phyloP scores from a whole-genome alignment of 495 filamentous ascomycete genomes.

The Pyrenula aspistea region DNA sequence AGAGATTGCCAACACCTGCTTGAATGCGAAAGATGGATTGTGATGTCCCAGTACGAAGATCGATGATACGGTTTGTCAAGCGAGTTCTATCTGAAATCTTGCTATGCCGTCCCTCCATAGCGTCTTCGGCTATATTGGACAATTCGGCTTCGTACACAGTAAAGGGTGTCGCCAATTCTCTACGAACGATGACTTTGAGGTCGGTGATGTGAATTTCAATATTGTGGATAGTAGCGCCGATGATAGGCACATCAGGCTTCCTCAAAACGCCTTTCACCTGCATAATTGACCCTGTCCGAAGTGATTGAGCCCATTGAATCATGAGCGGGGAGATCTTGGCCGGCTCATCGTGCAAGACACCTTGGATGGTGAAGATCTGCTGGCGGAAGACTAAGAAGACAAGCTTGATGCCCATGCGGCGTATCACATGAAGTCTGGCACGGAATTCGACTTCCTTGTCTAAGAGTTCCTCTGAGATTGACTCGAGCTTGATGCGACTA shows the following conservation, averaged over 20 bases:
- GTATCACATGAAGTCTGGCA: slow-evolving; percentile 72
- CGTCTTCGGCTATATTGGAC: slow-evolving; percentile 28
- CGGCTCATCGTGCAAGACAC: slow-evolving; percentile 45
- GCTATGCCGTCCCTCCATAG: slow-evolving; percentile 28
- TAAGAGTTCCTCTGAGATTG: slow-evolving; percentile 41
- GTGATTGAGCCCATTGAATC: slow-evolving; percentile 57
- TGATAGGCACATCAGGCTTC: slow-evolving; percentile 43
- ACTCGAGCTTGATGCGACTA: slow-evolving; percentile 33
- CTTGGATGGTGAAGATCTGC: slow-evolving; percentile 67
- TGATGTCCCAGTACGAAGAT: slow-evolving; percentile 73
- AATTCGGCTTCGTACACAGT: slow-evolving; percentile 6
- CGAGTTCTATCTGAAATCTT: slow-evolving; percentile 63
- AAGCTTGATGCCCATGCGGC: slow-evolving; percentile 80
- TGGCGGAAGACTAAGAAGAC: slow-evolving; percentile 82
- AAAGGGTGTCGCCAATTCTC: slow-evolving; percentile 13
- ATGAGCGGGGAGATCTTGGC: slow-evolving; percentile 43
- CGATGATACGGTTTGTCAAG: slow-evolving; percentile 72
- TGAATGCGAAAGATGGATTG: slow-evolving; percentile 77
- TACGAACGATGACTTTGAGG: slow-evolving; percentile 40
- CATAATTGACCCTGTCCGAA: slow-evolving; percentile 56
- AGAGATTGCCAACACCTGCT: slow-evolving; percentile 64
- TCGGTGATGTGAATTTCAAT: slow-evolving; percentile 35
- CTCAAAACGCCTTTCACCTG: slow-evolving; percentile 53
- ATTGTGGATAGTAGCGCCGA: slow-evolving; percentile 44
- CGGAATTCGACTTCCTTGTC: slow-evolving; percentile 63